Evolutionary conservation across 1,284 basidiomycete genomes (phyloP), one percentile per base, ranked within the genome.

Genomic region (Moesziomyces sp.): DNA sequence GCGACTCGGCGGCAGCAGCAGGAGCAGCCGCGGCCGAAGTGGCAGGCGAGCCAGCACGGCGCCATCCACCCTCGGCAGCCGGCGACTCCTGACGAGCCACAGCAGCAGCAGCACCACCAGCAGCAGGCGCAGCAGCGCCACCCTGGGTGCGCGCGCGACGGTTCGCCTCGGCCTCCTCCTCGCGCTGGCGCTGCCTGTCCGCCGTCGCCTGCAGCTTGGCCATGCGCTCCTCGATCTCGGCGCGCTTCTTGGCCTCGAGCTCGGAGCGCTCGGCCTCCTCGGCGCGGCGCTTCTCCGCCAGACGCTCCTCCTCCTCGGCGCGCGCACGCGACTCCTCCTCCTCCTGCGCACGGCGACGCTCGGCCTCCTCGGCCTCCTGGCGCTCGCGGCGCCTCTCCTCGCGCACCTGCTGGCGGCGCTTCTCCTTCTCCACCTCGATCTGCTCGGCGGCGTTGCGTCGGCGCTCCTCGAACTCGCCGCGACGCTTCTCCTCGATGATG

Each of bases 341-440:
- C 56, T 81, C 77, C 51, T 79, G 70, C 19, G 53, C 75, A 52
- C 72, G 74, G 23, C 57, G 60, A 38, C 69, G 60, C 51, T 81
- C 80, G 45, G 78, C 82, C 44, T 79, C 80, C 55, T 82, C 77
- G 23, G 73, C 71, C 56, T 77, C 79, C 48, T 68, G 58, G 34
- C 56, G 53, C 51, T 75, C 66, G 48, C 58, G 61, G 46, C 71
- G 68, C 44, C 69, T 55, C 52, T 80, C 62, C 40, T 61, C 60
- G 18, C 66, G 47, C 10, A 77, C 60, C 52, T 82, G 70, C 44
- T 74, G 66, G 38, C 80, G 76, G 79, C 91, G 88, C 87, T 90
- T 91, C 53, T 88, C 88, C 87, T 95, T 97, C 86, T 96, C 95
- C 81, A 91, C 89, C 73, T 91, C 91, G 76, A 94, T 91, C 88